Conservation (phyloP, 1,139 yeast genomes). For the Nakaseomyces bracarensis region DNA sequence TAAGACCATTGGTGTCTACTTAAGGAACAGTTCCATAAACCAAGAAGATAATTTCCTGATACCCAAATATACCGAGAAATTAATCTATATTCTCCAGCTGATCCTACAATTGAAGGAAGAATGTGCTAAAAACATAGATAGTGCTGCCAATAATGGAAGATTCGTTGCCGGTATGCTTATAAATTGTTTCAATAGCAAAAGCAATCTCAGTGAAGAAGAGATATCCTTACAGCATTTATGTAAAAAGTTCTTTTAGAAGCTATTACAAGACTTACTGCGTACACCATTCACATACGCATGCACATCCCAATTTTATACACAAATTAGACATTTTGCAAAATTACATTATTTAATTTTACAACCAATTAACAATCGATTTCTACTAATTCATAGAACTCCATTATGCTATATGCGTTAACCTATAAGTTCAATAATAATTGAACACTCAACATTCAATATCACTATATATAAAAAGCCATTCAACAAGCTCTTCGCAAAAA, state of each 20-base stretch:
- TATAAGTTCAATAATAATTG: too few relatives aligned
- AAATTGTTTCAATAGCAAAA: constrained; percentile 9
- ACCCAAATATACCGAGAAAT: constrained; percentile 6
- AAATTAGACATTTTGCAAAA: too few relatives aligned
- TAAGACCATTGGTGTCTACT: constrained; percentile 28
- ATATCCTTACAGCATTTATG: constrained; percentile 9
- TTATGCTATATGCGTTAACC: too few relatives aligned
- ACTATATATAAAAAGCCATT: too few relatives aligned
- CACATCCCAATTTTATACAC: too few relatives aligned
- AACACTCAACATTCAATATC: too few relatives aligned
- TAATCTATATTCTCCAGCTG: constrained; percentile 15
- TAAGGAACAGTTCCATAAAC: constrained; percentile 10
- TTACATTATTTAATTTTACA: too few relatives aligned
- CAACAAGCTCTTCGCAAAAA: too few relatives aligned
- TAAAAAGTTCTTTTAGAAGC: constrained; percentile 8
- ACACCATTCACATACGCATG: too few relatives aligned
- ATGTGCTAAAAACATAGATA: constrained; percentile 20
- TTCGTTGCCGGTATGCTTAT: constrained; percentile 26
- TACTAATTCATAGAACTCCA: too few relatives aligned
- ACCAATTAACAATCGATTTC: too few relatives aligned
- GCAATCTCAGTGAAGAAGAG: constrained; percentile 13
- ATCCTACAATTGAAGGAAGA: constrained; percentile 15
- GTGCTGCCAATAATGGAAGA: constrained; percentile 26
- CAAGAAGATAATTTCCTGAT: constrained; percentile 11
- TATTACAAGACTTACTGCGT: not conserved